Base-by-base conservation (phyloP, 352 stramenopile species). In the Lagenidium giganteum region DNA sequence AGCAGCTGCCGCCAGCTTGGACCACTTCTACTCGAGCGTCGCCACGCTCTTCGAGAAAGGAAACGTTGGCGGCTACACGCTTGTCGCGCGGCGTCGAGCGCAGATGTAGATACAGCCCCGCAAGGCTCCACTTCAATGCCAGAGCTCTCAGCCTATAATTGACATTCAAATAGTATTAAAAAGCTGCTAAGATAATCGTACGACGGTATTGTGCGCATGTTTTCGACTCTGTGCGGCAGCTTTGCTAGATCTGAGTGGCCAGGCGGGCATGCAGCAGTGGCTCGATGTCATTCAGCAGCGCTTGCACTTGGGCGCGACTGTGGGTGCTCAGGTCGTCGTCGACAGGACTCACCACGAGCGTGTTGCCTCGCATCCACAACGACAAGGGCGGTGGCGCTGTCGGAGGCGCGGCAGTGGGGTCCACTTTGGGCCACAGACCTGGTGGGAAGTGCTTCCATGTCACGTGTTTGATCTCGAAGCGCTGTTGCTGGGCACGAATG, bases 21-120 rank as follows among this genome's bases (percentile, higher is more conserved):
- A 78, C 39, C 60, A 91, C 36, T 95, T 93, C 52, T 93, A 93
- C 56, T 42, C 47, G 20, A 54, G 61, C 49, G 67, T 92, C 32
- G 71, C 64, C 24, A 34, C 52, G 0, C 29, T 93, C 16, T 95
- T 89, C 34, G 36, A 45, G 20, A 59, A 52, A 29, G 61, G 60
- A 23, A 85, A 82, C 42, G 58, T 89, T 14, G 76, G 82, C 38
- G 82, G 82, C 44, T 84, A 87, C 36, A 71, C 48, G 34, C 53
- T 85, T 31, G 43, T 62, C 2, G 67, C 57, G 23, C 51, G 69
- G 13, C 52, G 52, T 8, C 52, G n/a, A n/a, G n/a, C n/a, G n/a
- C n/a, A n/a, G n/a, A n/a, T n/a, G n/a, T n/a, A n/a, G n/a, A n/a
- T n/a, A n/a, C n/a, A n/a, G n/a, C n/a, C n/a, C n/a, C n/a, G n/a